Conservation (phyloP, 805 yeast species). For the Zygotorulaspora danielsina region DNA sequence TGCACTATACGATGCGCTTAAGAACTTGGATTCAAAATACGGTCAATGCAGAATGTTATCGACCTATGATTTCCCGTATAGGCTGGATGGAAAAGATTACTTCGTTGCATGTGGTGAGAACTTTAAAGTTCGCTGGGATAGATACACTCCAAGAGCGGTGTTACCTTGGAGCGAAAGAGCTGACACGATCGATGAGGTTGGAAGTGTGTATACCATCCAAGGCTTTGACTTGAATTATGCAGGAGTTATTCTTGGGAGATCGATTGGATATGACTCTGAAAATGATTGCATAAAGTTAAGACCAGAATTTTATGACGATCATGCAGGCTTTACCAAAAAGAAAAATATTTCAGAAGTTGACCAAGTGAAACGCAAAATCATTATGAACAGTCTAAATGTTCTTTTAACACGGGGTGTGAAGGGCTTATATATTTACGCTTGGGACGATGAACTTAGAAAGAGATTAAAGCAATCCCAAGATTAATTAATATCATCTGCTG, state of each 20-base stretch:
- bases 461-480: slow-evolving; percentile 26
- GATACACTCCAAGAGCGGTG: slow-evolving; percentile 40
- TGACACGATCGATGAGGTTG: slow-evolving; percentile 46
- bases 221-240: slow-evolving; percentile 48
- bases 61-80: slow-evolving; percentile 46
- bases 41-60: slow-evolving; percentile 44
- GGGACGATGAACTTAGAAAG: slow-evolving; percentile 39
- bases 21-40: slow-evolving; percentile 27
- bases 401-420: slow-evolving; percentile 44
- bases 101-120: slow-evolving; percentile 42
- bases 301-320: slow-evolving; percentile 42
- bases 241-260: slow-evolving; percentile 44
- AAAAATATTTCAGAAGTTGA: slow-evolving; percentile 38
- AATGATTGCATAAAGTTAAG: slow-evolving; percentile 36
- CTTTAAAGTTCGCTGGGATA: slow-evolving; percentile 45
- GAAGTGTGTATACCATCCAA: slow-evolving; percentile 46
- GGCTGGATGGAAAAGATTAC: slow-evolving; percentile 44
- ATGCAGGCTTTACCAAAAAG: slow-evolving; percentile 44
- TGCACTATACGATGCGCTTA: slow-evolving; percentile 39
- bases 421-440: slow-evolving; percentile 43
- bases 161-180: slow-evolving; percentile 46
- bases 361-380: slow-evolving; percentile 38
- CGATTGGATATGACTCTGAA: slow-evolving; percentile 38
- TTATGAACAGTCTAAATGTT: slow-evolving; percentile 44
- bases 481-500: not conserved